phyloP scores from a whole-genome alignment of 148 eudicot species.

The Fagopyrum esculentum region DNA sequence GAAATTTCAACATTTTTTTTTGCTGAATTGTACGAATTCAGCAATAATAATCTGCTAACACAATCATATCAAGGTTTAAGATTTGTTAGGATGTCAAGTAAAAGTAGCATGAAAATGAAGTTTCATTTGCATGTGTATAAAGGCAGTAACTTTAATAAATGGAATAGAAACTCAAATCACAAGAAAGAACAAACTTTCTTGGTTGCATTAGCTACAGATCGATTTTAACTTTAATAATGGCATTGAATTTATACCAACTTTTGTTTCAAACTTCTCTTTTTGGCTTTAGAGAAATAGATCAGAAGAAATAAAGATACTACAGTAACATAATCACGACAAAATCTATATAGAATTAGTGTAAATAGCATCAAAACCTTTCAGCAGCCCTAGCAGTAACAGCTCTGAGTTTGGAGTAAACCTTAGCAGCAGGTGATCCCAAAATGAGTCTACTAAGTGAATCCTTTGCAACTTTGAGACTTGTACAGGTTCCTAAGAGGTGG shows the following conservation, averaged over 20 bases:
- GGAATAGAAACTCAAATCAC: background rate
- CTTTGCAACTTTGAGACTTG: conserved; percentile 59
- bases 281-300: too few species aligned
- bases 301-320: too few species aligned
- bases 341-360: too few species aligned
- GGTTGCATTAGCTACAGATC: background rate
- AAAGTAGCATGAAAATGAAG: too few species aligned
- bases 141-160: background rate
- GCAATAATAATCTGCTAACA: too few species aligned
- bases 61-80: too few species aligned
- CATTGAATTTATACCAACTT: background rate
- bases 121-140: too few species aligned
- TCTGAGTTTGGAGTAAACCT: conserved; percentile 77
- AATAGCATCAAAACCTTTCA: conserved; percentile 40
- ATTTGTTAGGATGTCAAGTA: background rate
- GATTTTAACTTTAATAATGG: background rate
- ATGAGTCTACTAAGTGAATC: conserved; percentile 69
- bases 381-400: conserved; percentile 67
- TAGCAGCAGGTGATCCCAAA: conserved; percentile 81
- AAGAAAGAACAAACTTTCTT: background rate
- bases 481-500: conserved; percentile 60
- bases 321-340: too few species aligned
- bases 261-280: too few species aligned
- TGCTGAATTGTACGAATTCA: too few species aligned
- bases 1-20: too few species aligned